These are phyloP conservation scores for Cucumis sativus DNA, from an alignment of 306 rosid genomes.

Conservation along the genomic window DNA sequence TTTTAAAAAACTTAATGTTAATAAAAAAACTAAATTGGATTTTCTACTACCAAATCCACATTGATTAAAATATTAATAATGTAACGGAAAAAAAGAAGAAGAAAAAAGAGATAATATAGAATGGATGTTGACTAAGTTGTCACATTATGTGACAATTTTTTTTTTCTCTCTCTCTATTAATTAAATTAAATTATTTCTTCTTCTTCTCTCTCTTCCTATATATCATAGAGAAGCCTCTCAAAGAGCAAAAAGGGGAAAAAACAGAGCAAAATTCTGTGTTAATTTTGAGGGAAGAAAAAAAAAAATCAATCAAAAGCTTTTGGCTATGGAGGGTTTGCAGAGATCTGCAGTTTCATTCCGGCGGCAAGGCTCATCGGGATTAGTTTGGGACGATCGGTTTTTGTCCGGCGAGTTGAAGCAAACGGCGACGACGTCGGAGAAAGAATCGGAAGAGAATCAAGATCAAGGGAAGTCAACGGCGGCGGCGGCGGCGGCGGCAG, in stretches of 20 bases:
- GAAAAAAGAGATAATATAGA: not conserved
- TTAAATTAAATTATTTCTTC: not conserved
- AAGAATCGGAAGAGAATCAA: not conserved
- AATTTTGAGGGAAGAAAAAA: not conserved
- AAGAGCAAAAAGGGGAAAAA: not conserved
- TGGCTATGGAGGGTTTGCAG: constrained; percentile 16
- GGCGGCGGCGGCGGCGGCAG: not conserved
- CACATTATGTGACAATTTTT: constrained; percentile 4
- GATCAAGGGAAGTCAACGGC: constrained; percentile 1
- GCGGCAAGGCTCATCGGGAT: constrained; percentile 25
- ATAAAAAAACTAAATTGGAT: not conserved
- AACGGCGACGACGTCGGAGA: not conserved
- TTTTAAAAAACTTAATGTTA: not conserved
- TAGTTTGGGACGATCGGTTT: constrained; percentile 19
- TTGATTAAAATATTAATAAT: not conserved
- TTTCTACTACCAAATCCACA: not conserved
- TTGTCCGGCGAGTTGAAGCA: constrained; percentile 4
- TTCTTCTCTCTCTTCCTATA: not conserved
- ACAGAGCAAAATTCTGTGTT: not conserved
- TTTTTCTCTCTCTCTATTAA: not conserved
- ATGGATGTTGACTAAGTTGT: constrained; percentile 6
- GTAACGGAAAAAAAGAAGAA: not conserved
- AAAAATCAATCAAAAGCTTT: not conserved
- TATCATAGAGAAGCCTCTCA: not conserved
- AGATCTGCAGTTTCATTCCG: constrained; percentile 20